Percentiles rank a stretch among this genome's conserved stretches.
Conservation (phyloP, 2,329 filamentous ascomycete species). For the Trichoderma gracile region DNA sequence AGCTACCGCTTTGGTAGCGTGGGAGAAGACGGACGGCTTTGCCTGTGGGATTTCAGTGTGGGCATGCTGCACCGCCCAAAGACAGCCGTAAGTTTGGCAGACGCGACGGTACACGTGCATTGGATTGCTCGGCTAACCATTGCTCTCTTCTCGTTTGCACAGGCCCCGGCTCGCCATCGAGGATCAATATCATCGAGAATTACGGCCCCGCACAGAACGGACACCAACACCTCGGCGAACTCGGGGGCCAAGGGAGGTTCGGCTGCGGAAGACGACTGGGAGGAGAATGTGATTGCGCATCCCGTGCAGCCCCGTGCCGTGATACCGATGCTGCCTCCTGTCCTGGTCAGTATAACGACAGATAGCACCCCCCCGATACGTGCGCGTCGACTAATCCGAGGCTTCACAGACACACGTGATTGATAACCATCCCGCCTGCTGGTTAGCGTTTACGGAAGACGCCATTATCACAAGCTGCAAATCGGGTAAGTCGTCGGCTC, state of each 20-base stretch:
- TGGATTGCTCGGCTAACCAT: background rate
- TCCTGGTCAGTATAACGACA: conserved; percentile 65
- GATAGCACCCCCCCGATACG: background rate
- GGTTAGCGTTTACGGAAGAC: conserved; percentile 91
- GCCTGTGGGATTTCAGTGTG: conserved; percentile 96
- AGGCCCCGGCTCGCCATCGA: conserved; percentile 43
- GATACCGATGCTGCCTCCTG: conserved; percentile 84
- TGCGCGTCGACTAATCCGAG: conserved; percentile 13
- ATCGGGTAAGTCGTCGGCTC: conserved; percentile 62
- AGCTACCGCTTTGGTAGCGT: conserved; percentile 97
- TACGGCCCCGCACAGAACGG: conserved; percentile 53
- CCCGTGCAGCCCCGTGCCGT: conserved; percentile 80
- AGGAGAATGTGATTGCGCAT: conserved; percentile 67
- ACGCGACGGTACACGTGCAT: background rate
- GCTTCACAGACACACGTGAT: conserved; percentile 69
- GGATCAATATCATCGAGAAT: conserved; percentile 56
- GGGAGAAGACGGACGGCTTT: conserved; percentile 85
- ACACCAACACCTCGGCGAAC: conserved; percentile 62
- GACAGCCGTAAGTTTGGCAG: conserved; percentile 59
- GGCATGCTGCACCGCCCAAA: conserved; percentile 94
- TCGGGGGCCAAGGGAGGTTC: conserved; percentile 70
- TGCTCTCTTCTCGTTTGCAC: background rate
- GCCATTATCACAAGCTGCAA: conserved; percentile 91
- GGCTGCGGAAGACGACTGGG: conserved; percentile 57
- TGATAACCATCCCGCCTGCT: conserved; percentile 83